Base-by-base conservation (phyloP, 257 asterid genomes). In the Salvia hispanica region DNA sequence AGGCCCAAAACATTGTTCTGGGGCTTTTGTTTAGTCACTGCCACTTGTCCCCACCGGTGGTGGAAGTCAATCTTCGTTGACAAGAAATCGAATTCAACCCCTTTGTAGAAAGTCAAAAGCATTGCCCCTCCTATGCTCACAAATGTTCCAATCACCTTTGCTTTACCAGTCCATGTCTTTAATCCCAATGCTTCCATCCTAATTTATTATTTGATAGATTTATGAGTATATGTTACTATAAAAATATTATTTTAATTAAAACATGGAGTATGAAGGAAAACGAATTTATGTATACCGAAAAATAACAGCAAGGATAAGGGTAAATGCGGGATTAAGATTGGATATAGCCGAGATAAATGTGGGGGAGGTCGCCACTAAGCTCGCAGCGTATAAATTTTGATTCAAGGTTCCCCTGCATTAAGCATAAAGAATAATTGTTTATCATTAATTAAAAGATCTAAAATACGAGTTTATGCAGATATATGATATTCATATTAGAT, bases 121-220 rank as follows among this genome's bases (percentile, higher is more conserved):
- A 89, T 86, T 28, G 98, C 96, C 9, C 96, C 98, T 60, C 81
- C 74, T 3, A 91, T 77, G 76, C 96, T 68, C 50, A 78, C 6
- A 1, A 87, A 33, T 64, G 94, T 84, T 50, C 97, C 97, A 1
- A 37, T 3, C 55, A 81, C 67, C 72, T 89, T 91, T 2, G 94
- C 89, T 40, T 79, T 79, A 7, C 97, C 96, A 12, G 81, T 84
- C 77, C 5, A 72, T 0, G 87, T 74, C 33, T 62, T 78, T 15
- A 84, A 33, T 51, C 79, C 84, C 58, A 86, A 43, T 36, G 63
- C 62, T 78, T 91, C 97, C 85, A 91, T 58, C 83, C 97, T 89
- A 55, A 12, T 52, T 57, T 33, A n/a, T 56, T 4, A 21, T 21
- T 21, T 21, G 25, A 21, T 21, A 21, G 25, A 21, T 21, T 6